These are phyloP conservation scores for Blumeriella jaapii DNA, from an alignment of 2,329 filamentous ascomycete genomes.

Conservation along the genomic window DNA sequence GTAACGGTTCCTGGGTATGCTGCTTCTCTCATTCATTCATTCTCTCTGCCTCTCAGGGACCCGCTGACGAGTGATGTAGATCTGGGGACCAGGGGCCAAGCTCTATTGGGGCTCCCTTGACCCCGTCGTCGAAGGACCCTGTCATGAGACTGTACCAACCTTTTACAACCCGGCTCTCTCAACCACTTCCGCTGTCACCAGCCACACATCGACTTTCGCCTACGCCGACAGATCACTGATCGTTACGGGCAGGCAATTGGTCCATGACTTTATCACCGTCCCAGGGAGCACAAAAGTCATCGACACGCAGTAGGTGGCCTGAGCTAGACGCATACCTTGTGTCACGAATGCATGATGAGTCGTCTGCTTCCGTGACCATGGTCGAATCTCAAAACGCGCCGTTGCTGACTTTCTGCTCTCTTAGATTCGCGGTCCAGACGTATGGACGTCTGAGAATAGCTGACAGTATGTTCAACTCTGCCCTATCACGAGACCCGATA, in stretches of 20 bases:
- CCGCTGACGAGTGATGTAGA: no score
- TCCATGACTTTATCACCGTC: constrained; percentile 21
- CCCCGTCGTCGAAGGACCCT: constrained; percentile 10
- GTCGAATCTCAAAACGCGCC: no score
- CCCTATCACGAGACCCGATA: no score
- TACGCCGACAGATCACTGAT: constrained; percentile 15
- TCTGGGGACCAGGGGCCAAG: constrained; percentile 9
- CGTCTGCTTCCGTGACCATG: no score
- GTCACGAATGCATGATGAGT: no score
- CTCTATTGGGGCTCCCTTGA: constrained; percentile 16
- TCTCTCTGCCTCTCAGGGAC: neutral
- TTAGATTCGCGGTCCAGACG: no score
- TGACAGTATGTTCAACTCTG: no score
- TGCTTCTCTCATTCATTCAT: neutral
- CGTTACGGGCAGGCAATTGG: constrained; percentile 6
- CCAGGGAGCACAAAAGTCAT: constrained; percentile 11
- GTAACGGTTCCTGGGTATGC: constrained; percentile 14
- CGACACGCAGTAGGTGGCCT: no score
- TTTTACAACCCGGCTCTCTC: constrained; percentile 10
- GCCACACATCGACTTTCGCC: constrained; percentile 8
- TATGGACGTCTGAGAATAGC: no score
- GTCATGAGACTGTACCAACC: constrained; percentile 10
- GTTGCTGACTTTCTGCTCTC: no score
- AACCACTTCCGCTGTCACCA: constrained; percentile 4
- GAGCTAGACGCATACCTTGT: no score